These are phyloP conservation scores for Trypanosoma platydactyli DNA, from an alignment of 208 protist species.

Conservation along the genomic window DNA sequence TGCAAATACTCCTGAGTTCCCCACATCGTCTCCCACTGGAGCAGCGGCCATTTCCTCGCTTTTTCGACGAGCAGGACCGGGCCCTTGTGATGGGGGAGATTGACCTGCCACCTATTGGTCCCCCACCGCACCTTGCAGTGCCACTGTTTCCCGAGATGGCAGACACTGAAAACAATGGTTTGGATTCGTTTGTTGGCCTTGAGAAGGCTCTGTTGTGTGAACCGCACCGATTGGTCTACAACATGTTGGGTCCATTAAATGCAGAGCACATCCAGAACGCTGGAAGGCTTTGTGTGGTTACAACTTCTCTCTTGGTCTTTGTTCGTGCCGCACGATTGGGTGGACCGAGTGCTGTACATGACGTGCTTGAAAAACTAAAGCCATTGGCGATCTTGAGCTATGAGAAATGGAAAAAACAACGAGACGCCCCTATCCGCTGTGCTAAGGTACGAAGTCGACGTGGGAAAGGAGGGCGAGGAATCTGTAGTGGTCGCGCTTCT, in stretches of 20 bases:
- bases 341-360: slow-evolving; percentile 27
- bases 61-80: slow-evolving; percentile 42
- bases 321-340: slow-evolving; percentile 50
- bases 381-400: slow-evolving; percentile 39
- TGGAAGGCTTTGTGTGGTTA: slow-evolving; percentile 64
- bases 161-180: slow-evolving; percentile 15
- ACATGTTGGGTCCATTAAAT: slow-evolving; percentile 54
- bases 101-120: slow-evolving; percentile 39
- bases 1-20: slow-evolving; percentile 33
- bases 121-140: slow-evolving; percentile 36
- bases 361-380: slow-evolving; percentile 31
- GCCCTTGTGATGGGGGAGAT: slow-evolving; percentile 38
- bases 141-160: slow-evolving; percentile 31
- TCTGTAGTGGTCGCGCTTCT: neutral
- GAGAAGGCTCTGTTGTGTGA: slow-evolving; percentile 44
- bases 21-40: slow-evolving; percentile 56
- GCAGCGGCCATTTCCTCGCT: slow-evolving; percentile 47
- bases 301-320: slow-evolving; percentile 70
- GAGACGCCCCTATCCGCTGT: slow-evolving; percentile 1
- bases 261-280: slow-evolving; percentile 66
- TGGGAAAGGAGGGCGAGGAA: neutral
- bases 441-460: neutral
- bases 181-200: slow-evolving; percentile 43
- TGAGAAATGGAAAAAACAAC: slow-evolving; percentile 35
- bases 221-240: slow-evolving; percentile 74